Evolutionary conservation across 495 filamentous ascomycete genomes (phyloP), one percentile per base, ranked within the genome.

Genomic region (Lindgomyces ingoldianus): DNA sequence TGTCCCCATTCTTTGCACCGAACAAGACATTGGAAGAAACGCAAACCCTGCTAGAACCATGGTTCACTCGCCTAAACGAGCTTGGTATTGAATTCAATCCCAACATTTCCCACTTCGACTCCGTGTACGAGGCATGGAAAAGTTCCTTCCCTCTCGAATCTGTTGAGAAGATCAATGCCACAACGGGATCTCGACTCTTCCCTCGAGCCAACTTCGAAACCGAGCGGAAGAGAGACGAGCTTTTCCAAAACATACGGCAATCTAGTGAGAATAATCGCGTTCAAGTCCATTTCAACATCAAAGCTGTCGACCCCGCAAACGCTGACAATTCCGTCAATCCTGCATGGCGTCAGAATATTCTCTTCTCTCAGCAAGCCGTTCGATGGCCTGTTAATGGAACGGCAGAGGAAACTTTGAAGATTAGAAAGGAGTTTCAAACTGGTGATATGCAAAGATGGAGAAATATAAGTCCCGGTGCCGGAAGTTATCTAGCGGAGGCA

Each of bases 251-350:
- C 21, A 19, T 68, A n/a, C 52, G 60, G 3, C 30, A 58, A 24
- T 62, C 65, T 14, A 58, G 36, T 25, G 65, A 68, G 33, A 64
- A 58, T 48, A 64, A 64, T 24, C 44, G 60, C 6, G 59, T 68
- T 12, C 65, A 63, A 44, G 60, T 68, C 3, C 59, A 62, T 26
- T 68, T 68, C 39, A 68, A 68, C 53, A 68, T 68, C 33, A 68
- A 64, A 53, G 47, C 58, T 19, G 59, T 63, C 47, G 59, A 64
- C 30, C 59, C 59, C 1, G 65, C 19, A n/a, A 64, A 64, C 19
- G 59, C 60, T 18, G 60, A 68, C 46, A 71, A 64, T 30, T 65
- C 65, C 8, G 67, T 72, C 21, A 72, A 72, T 36, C 44, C 69
- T 12, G 69, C 66, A 9, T 72, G 69, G 69, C 60, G 66, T 2